Base-by-base conservation (phyloP, 2,329 filamentous ascomycete genomes). In the Aspergillus niger region DNA sequence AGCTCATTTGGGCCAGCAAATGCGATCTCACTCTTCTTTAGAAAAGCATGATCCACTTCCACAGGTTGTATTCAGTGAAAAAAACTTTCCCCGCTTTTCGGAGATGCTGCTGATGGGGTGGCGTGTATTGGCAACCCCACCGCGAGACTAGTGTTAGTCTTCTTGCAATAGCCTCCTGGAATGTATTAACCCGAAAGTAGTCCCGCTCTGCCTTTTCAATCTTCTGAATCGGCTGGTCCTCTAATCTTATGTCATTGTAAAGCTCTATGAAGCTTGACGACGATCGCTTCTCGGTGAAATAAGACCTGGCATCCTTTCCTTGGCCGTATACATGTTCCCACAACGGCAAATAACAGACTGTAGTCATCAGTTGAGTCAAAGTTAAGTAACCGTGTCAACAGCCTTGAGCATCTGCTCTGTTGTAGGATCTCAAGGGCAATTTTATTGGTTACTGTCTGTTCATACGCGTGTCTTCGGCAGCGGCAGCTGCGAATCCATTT, bases 351-450 rank as follows among this genome's bases (percentile, higher is more conserved):
- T 49, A 71, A 63, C 3, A 68, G 55, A 36, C 26, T 17, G 17
- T 64, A 64, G 54, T 70, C 67, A 20, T 17, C 30, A 49, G 57
- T 56, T 22, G 63, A 65, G 51, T 69, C 63, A 17, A 70, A 58
- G 38, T 54, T 67, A 8, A 69, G 58, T 20, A 71, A 55, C 50
- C 63, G 58, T 50, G 48, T 63, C 53, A 71, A 57, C 32, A 52
- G 50, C 67, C 63, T 67, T 7, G 57, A 43, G 50, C 57, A n/a
- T 44, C 57, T 50, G 22, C 60, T 48, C 13, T 30, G 55, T 43
- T 66, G 50, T 30, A 67, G 51, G 15, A 38, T 61, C 30, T 65
- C 57, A 7, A 15, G 15, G 38, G 11, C 38, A 39, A 57, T 65
- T 68, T 58, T 48, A 56, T 36, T 39, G 51, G 39, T 20, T 60